Evolutionary conservation across 1,284 basidiomycete species (phyloP), one percentile per base, ranked within the genome.

Genomic region (Sporisorium reilianum): DNA sequence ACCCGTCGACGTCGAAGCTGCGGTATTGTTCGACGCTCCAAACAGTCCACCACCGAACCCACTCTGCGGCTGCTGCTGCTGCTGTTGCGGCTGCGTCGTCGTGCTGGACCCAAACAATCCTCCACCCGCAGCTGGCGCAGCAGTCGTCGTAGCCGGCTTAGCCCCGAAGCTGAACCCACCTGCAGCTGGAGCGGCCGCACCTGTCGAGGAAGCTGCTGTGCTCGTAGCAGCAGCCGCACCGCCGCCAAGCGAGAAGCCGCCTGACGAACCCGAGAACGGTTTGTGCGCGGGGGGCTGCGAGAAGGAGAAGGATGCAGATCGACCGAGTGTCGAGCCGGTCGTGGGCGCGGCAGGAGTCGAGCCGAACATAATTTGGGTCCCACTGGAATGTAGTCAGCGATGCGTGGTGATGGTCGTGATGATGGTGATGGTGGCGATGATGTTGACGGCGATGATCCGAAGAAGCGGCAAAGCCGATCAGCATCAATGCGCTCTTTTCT

Each of bases 301-400:
- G 53, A 76, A 76, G 51, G 65, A 69, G 56, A 76, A 76, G 18
- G 69, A 72, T 16, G 74, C 74, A 28, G 74, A 76, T 55, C 74
- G 48, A 28, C 74, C 74, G 1, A 72, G 45, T 6, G 74, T 64
- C 0, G 69, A 59, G 44, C 69, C 64, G 20, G 73, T 62, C 3
- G 65, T 36, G 6, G 50, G 26, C 0, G 71, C 53, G 57, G 61
- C 57, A 2, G 67, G 57, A 3, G 69, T 58, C 8, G 68, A 56
- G 26, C 69, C 74, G 23, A 72, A 76, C 74, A 76, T 76, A 25
- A 30, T 52, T 25, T 23, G 23, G 8, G 23, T 32, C 9, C 26
- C 3, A 10, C 1, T 16, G 2, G 16, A 18, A 12, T 9, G 44
- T 11, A 25, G 34, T 49, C 22, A 7, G 26, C 28, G 6, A 4